phyloP scores from a whole-genome alignment of 176 grass and related monocot genomes.

The Zoysia pacifica region DNA sequence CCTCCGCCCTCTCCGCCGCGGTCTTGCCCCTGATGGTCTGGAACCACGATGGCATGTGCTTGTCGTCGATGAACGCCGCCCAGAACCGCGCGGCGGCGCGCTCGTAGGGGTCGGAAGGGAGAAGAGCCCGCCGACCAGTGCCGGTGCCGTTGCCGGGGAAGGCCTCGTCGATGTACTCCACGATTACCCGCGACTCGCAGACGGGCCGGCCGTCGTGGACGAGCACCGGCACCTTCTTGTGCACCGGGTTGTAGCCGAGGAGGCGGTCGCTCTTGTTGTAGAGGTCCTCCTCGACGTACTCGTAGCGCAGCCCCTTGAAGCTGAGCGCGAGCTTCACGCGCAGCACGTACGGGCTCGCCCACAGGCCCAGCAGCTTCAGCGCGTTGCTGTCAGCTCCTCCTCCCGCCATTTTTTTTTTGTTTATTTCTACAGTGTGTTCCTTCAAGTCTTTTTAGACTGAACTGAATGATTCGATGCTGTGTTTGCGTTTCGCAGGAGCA shows the following conservation, averaged over 20 bases:
- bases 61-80: conserved; percentile 40
- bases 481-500: too few relatives aligned
- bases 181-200: conserved; percentile 38
- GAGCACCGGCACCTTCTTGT: conserved; percentile 45
- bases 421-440: too few relatives aligned
- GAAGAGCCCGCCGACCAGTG: not conserved
- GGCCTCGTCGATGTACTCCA: conserved; percentile 50
- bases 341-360: conserved; percentile 8
- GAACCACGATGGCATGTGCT: not conserved
- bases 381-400: too few relatives aligned
- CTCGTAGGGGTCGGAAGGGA: conserved; percentile 31
- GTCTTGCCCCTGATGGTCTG: too few relatives aligned
- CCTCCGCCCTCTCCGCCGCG: too few relatives aligned
- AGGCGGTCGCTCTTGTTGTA: conserved; percentile 41
- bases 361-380: conserved; percentile 21
- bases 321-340: conserved; percentile 18
- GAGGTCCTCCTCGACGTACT: conserved; percentile 49
- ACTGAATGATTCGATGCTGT: too few relatives aligned
- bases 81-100: conserved; percentile 39
- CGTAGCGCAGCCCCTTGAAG: conserved; percentile 51
- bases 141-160: not conserved
- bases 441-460: too few relatives aligned
- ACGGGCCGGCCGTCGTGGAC: conserved; percentile 40
- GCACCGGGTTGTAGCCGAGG: conserved; percentile 39
- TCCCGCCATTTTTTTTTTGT: too few relatives aligned